Evolutionary conservation across 2,329 filamentous ascomycete species (phyloP).

Genomic region (Arachnomyces sp.): DNA sequence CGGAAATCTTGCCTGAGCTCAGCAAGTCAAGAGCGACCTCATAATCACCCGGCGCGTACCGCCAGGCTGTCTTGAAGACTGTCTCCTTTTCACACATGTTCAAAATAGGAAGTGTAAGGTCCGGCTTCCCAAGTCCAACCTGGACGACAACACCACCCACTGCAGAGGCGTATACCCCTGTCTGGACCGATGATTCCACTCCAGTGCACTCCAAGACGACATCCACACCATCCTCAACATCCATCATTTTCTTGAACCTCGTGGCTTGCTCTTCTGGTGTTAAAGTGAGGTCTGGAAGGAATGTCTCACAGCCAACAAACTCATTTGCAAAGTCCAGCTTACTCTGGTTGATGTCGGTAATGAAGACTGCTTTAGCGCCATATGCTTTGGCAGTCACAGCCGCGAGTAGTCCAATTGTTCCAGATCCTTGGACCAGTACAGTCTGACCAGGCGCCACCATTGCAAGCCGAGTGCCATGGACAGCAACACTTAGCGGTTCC

Average conservation of each 20-base stretch:
- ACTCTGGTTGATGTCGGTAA: conserved; percentile 53
- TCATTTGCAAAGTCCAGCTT: conserved; percentile 49
- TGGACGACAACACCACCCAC: conserved; percentile 27
- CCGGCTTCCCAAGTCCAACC: conserved; percentile 31
- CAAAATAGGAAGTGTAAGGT: conserved; percentile 29
- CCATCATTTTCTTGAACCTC: conserved; percentile 22
- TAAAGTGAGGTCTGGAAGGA: no score
- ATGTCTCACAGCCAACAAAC: no score
- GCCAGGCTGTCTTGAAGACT: conserved; percentile 26
- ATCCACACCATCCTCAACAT: conserved; percentile 33
- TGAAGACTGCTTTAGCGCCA: conserved; percentile 53
- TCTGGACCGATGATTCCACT: conserved; percentile 37
- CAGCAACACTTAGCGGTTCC: conserved; percentile 43
- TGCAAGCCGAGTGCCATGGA: conserved; percentile 37
- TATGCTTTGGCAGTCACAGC: conserved; percentile 56
- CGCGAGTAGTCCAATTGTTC: conserved; percentile 56
- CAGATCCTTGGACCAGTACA: conserved; percentile 54
- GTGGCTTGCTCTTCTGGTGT: conserved; percentile 18
- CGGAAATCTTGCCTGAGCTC: conserved; percentile 18
- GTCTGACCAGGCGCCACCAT: conserved; percentile 33
- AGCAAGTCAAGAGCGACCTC: conserved; percentile 34
- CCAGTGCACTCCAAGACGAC: conserved; percentile 39
- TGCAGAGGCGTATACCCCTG: conserved; percentile 32
- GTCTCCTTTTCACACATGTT: conserved; percentile 29
- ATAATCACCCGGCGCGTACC: conserved; percentile 27